A percentile compares a stretch with the other conserved stretches of the same genome.
Conservation (phyloP, 179 eudicot genomes). For the Amaranthus tricolor region DNA sequence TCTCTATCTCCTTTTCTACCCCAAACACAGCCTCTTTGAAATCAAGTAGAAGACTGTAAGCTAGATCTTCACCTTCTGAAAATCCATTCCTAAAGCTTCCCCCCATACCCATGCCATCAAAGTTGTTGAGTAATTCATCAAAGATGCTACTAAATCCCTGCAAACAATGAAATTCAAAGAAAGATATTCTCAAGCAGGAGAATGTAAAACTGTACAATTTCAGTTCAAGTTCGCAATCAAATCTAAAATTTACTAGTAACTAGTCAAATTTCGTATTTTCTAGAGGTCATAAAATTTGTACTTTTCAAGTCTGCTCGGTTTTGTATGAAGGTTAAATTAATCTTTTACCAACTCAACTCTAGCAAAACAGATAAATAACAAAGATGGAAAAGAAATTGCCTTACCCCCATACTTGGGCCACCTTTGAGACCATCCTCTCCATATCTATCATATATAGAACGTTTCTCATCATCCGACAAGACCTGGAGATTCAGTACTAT, state of each 20-base stretch:
- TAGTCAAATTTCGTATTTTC: neutral
- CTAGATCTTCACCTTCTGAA: slow-evolving; percentile 70
- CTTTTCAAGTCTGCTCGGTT: too few species aligned
- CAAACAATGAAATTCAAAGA: neutral
- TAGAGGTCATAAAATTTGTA: neutral
- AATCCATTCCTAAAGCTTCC: slow-evolving; percentile 60
- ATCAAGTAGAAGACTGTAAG: slow-evolving; percentile 55
- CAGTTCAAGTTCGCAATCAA: neutral
- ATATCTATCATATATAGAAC: slow-evolving; percentile 79
- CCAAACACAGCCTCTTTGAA: slow-evolving; percentile 91
- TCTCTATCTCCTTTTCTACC: slow-evolving; percentile 72
- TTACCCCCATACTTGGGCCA: slow-evolving; percentile 69
- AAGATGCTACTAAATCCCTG: slow-evolving; percentile 91
- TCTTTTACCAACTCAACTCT: neutral
- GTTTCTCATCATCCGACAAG: slow-evolving; percentile 90
- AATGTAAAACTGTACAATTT: neutral
- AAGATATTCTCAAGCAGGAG: neutral
- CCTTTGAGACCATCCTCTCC: slow-evolving; percentile 97
- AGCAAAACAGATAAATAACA: neutral
- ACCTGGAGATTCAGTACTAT: slow-evolving; percentile 42
- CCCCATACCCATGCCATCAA: slow-evolving; percentile 83
- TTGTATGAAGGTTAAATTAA: neutral
- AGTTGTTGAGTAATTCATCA: slow-evolving; percentile 66
- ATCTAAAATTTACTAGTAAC: neutral
- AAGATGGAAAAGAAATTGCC: slow-evolving; percentile 15